These are phyloP conservation scores for Ophiognomonia clavigignenti-juglandacearum DNA, from an alignment of 2,329 filamentous ascomycete genomes.

Conservation along the genomic window DNA sequence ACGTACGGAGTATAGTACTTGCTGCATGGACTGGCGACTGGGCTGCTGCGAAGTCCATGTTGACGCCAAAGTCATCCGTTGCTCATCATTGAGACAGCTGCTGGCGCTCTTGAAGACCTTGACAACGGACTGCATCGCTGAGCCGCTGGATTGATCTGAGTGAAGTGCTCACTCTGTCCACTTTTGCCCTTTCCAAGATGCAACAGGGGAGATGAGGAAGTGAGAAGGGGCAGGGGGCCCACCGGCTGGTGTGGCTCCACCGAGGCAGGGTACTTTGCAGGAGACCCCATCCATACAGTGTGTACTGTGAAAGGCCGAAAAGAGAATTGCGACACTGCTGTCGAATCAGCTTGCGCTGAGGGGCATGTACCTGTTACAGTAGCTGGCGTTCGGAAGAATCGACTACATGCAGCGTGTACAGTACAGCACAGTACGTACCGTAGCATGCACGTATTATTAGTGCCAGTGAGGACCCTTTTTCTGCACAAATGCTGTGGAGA, in stretches of 20 bases:
- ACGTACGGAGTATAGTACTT: no score
- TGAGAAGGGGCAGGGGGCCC: slow-evolving; percentile 9
- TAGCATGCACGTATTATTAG: no score
- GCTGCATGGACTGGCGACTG: no score
- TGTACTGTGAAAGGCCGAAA: slow-evolving; percentile 8
- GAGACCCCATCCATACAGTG: no score
- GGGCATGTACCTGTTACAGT: not conserved
- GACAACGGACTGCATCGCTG: no score
- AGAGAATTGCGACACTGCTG: slow-evolving; percentile 7
- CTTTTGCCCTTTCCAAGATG: slow-evolving; percentile 7
- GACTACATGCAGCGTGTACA: not conserved
- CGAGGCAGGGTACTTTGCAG: slow-evolving; percentile 15
- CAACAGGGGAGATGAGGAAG: slow-evolving; percentile 15
- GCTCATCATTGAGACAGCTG: no score
- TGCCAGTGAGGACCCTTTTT: not conserved
- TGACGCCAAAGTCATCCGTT: no score
- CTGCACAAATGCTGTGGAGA: no score
- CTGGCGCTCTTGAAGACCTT: not conserved
- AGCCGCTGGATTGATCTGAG: no score
- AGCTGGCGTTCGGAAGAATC: not conserved
- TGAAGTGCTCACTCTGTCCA: slow-evolving; percentile 5
- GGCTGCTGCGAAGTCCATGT: no score
- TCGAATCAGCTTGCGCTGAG: slow-evolving; percentile 4
- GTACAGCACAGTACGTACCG: no score
- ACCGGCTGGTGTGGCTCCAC: slow-evolving; percentile 6